Percentiles rank a stretch among this genome's conserved stretches.
Conservation (phyloP, 257 asterid species). For the Solanum lignicaule region DNA sequence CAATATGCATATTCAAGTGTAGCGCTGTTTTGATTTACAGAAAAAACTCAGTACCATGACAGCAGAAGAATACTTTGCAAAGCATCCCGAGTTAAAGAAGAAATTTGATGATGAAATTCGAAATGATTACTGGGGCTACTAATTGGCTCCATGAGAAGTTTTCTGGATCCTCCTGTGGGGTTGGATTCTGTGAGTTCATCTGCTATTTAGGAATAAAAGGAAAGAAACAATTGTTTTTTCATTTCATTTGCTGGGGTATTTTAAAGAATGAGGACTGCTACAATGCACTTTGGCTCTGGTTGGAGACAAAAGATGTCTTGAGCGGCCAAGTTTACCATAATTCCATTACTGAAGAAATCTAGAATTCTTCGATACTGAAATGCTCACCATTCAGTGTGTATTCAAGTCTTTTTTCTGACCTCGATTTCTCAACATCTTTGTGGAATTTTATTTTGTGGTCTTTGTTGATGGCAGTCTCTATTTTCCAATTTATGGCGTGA, state of each 20-base stretch:
- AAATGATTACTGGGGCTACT: constrained; percentile 39
- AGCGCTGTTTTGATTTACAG: constrained; percentile 33
- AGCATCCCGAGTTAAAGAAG: constrained; percentile 94
- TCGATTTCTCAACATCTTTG: neutral
- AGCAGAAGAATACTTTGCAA: constrained; percentile 86
- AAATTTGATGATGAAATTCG: constrained; percentile 37
- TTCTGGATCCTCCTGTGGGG: constrained; percentile 2
- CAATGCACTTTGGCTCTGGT: neutral
- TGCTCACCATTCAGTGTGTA: neutral
- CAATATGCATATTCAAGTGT: neutral
- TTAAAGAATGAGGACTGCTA: constrained; percentile 17
- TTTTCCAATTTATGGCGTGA: neutral
- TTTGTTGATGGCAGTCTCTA: neutral
- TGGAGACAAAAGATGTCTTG: neutral
- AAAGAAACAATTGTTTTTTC: constrained; percentile 10
- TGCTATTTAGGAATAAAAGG: constrained; percentile 41
- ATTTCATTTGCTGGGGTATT: constrained; percentile 11
- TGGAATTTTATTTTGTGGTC: neutral
- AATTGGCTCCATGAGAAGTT: neutral
- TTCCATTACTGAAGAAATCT: neutral
- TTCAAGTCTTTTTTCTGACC: neutral
- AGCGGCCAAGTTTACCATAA: neutral
- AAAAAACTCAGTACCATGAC: constrained; percentile 81
- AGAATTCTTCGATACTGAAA: neutral
- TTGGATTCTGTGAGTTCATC: constrained; percentile 22